Percentiles rank a stretch among this genome's conserved stretches.
Evolutionary conservation across 805 yeast genomes (phyloP).

Genomic region (Candida hispaniensis): DNA sequence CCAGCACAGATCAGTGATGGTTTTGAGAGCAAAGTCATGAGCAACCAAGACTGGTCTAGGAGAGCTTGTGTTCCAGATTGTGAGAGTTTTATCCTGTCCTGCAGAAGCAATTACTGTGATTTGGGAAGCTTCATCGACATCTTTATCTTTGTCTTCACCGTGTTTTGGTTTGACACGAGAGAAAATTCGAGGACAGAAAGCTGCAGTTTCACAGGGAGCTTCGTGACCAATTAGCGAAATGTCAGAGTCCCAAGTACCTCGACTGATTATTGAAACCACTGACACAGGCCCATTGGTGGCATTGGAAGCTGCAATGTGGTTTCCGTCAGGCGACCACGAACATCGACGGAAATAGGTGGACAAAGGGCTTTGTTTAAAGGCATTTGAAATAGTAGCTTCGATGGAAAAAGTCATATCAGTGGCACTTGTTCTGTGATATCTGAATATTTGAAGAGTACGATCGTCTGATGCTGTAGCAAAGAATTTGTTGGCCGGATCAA

Average conservation of each 20-base stretch:
- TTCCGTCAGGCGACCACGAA: constrained; percentile 74
- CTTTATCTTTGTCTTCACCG: constrained; percentile 2
- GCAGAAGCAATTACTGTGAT: constrained; percentile 85
- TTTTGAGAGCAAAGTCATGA: constrained; percentile 58
- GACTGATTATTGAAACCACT: constrained; percentile 45
- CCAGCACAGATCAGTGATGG: constrained; percentile 89
- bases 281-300: constrained; percentile 59
- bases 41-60: constrained; percentile 75
- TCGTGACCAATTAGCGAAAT: constrained; percentile 58
- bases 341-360: constrained; percentile 73
- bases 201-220: constrained; percentile 55
- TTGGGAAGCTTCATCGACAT: constrained; percentile 25
- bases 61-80: constrained; percentile 73
- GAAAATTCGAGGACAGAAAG: constrained; percentile 39
- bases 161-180: constrained; percentile 15
- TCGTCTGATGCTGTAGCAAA: constrained; percentile 97
- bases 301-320: constrained; percentile 56
- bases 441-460: constrained; percentile 74
- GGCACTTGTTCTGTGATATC: constrained; percentile 64
- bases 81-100: constrained; percentile 85
- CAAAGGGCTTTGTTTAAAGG: constrained; percentile 80
- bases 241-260: constrained; percentile 59
- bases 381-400: constrained; percentile 72
- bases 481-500: constrained; percentile 96
- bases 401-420: constrained; percentile 70